Evolutionary conservation across 75 land plant genomes (phyloP).

Genomic region (Ceratopteris richardii): DNA sequence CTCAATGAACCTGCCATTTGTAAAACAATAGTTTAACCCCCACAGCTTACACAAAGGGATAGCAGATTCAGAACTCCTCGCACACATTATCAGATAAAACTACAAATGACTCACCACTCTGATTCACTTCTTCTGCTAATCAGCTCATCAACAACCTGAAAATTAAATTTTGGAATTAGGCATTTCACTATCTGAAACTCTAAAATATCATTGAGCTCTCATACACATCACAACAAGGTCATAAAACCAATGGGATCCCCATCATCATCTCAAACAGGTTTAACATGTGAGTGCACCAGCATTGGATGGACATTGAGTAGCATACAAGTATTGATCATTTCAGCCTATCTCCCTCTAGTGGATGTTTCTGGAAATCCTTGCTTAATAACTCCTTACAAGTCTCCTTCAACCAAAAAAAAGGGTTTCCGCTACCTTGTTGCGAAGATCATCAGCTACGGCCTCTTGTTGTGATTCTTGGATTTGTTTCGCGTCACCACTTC

Average conservation of each 20-base stretch:
- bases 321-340: background rate
- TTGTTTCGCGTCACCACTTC: conserved; percentile 18
- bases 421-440: conserved; percentile 10
- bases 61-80: background rate
- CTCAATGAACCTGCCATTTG: conserved; percentile 94
- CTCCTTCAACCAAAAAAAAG: too few species aligned
- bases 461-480: conserved; percentile 21
- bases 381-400: background rate
- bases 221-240: too few species aligned
- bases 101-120: conserved; percentile 31
- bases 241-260: too few species aligned
- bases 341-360: background rate
- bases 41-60: background rate
- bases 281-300: too few species aligned
- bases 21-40: too few species aligned
- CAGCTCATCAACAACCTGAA: conserved; percentile 33
- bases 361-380: background rate
- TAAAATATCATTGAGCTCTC: too few species aligned
- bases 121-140: conserved; percentile 23
- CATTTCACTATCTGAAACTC: background rate
- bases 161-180: background rate
- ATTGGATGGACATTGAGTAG: too few species aligned
- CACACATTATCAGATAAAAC: too few species aligned
- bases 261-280: too few species aligned
- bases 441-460: conserved; percentile 28